Evolutionary conservation across 2,329 filamentous ascomycete species (phyloP), one percentile per base, ranked within the genome.

Genomic region (Colletotrichum viniferum): DNA sequence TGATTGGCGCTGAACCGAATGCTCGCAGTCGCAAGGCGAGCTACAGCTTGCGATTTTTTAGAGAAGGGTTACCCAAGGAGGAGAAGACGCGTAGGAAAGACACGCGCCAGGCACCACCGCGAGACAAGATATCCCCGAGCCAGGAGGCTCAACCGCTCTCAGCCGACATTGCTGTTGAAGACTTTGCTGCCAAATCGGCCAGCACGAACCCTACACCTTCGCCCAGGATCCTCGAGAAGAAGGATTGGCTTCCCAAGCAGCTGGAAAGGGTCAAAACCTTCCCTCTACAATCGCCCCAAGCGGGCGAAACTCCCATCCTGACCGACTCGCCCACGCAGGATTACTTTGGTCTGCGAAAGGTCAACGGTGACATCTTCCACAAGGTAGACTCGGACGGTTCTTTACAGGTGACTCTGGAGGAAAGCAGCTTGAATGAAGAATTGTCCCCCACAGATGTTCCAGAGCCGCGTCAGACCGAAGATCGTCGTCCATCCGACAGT

Each of bases 1-100:
- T 93, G 80, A 88, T 90, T 21, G 91, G 91, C 4, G 85, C 89
- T n/a, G 91, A 93, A 79, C 90, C 87, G 56, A 92, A 90, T 79
- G 89, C 90, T 61, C 90, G 92, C 69, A 94, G 92, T 79, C 90
- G 92, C 78, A 94, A 93, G 82, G 90, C 92, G 52, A 93, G 91
- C 79, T 92, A 93, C 81, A 92, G 91, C 77, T 84, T 94, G 73
- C 88, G 92, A 3, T 92, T 93, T 79, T 94, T 94, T 85, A 92
- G 91, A 76, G 91, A 93, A 81, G 92, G 91, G 38, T 83, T 93
- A 21, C 90, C 91, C n/a, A 81, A 82, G 4, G 89, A 92, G 69
- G 90, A 93, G 60, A 90, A 89, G 79, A 80, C 83, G 32, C 90
- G 89, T 78, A 89, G 88, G 78, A 89, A 86, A 77, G 91, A 92